Evolutionary conservation across 768 basidiomycete genomes (phyloP).

Genomic region (Baorangia bicolor): DNA sequence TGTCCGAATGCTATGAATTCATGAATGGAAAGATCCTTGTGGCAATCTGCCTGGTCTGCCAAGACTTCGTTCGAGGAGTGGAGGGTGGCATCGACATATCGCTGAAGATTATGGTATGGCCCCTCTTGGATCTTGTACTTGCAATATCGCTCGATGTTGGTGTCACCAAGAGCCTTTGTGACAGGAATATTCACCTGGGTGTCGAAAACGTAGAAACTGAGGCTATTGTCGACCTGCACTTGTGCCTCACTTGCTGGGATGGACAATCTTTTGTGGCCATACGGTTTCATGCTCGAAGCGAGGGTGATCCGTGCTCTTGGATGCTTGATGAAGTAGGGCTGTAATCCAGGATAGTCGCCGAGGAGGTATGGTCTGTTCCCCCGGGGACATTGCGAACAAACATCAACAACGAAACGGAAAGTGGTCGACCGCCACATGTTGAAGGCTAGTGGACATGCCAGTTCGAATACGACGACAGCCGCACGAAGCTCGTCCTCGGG

Average conservation of each 20-base stretch:
- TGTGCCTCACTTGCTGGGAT: conserved; percentile 16
- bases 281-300: conserved; percentile 37
- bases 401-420: conserved; percentile 33
- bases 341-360: not conserved
- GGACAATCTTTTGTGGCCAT: not conserved
- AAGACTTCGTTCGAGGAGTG: conserved; percentile 44
- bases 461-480: conserved; percentile 41
- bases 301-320: conserved; percentile 31
- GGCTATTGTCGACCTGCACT: conserved; percentile 31
- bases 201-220: conserved; percentile 33
- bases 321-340: not conserved
- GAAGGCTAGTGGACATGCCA: conserved; percentile 37
- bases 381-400: conserved; percentile 21
- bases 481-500: conserved; percentile 26
- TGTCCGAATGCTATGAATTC: conserved; percentile 44
- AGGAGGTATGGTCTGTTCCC: not conserved
- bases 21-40: conserved; percentile 39
- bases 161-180: conserved; percentile 6
- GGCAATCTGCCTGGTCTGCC: conserved; percentile 42
- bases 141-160: conserved; percentile 23
- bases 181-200: conserved; percentile 5
- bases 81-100: conserved; percentile 34
- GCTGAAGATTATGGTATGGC: conserved; percentile 37
- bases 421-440: conserved; percentile 35
- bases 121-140: conserved; percentile 32